phyloP scores from a whole-genome alignment of 2,329 filamentous ascomycete genomes.

The Hymenoscyphus fructigenus region DNA sequence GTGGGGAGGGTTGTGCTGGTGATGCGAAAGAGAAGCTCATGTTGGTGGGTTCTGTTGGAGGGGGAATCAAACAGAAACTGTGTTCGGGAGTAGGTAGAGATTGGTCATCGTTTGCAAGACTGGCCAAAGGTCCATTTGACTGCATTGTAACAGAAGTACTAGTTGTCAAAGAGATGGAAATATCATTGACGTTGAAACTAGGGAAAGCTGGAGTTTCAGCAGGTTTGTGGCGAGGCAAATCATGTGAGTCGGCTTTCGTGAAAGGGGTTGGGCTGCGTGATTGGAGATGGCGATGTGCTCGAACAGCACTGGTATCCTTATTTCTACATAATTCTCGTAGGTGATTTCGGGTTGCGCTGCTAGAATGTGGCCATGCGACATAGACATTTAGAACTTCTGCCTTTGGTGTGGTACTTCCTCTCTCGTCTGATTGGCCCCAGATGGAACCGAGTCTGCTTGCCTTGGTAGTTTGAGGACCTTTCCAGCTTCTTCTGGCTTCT shows the following conservation, averaged over 20 bases:
- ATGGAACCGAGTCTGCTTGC: slow-evolving; percentile 6
- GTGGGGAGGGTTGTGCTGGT: slow-evolving; percentile 14
- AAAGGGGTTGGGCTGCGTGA: slow-evolving; percentile 58
- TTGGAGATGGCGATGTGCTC: slow-evolving; percentile 46
- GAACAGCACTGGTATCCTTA: slow-evolving; percentile 46
- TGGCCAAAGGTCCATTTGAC: slow-evolving; percentile 58
- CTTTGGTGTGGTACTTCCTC: slow-evolving; percentile 55
- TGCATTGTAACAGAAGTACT: slow-evolving; percentile 67
- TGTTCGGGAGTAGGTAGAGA: slow-evolving; percentile 8
- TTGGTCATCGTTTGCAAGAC: slow-evolving; percentile 48
- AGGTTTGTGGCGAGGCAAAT: slow-evolving; percentile 49
- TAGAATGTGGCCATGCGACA: slow-evolving; percentile 64
- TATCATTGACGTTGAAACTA: slow-evolving; percentile 57
- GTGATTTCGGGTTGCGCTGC: slow-evolving; percentile 60
- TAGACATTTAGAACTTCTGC: slow-evolving; percentile 47
- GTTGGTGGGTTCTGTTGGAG: neutral
- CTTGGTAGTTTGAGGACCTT: slow-evolving; percentile 49
- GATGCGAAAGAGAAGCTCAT: slow-evolving; percentile 5
- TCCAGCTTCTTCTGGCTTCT: slow-evolving; percentile 66
- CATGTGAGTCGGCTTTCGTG: slow-evolving; percentile 49
- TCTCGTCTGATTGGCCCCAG: slow-evolving; percentile 25
- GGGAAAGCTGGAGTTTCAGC: slow-evolving; percentile 46
- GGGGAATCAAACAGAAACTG: neutral
- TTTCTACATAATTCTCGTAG: slow-evolving; percentile 62
- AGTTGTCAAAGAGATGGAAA: slow-evolving; percentile 61